A percentile compares a stretch with the other conserved stretches of the same genome.
Conservation (phyloP, 805 yeast species). For the Metahyphopichia silvanorum region DNA sequence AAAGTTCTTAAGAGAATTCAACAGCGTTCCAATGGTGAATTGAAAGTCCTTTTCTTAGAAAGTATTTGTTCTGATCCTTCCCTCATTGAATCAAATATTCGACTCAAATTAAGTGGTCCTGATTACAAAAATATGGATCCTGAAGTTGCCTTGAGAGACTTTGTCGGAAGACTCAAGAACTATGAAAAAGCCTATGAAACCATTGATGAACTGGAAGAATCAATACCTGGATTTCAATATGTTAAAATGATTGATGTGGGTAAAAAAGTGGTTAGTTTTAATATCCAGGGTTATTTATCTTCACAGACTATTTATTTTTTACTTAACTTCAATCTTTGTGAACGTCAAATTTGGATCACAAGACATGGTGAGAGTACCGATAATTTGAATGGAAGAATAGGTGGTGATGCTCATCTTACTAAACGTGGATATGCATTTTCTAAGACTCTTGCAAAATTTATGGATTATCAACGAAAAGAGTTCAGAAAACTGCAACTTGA, state of each 20-base stretch:
- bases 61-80: slow-evolving; percentile 79
- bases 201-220: slow-evolving; percentile 76
- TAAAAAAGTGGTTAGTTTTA: slow-evolving; percentile 86
- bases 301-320: slow-evolving; percentile 91
- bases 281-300: slow-evolving; percentile 81
- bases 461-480: slow-evolving; percentile 63
- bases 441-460: slow-evolving; percentile 68
- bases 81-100: slow-evolving; percentile 78
- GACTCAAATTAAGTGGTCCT: slow-evolving; percentile 87
- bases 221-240: slow-evolving; percentile 68
- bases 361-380: slow-evolving; percentile 93
- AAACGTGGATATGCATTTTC: slow-evolving; percentile 76
- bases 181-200: slow-evolving; percentile 91
- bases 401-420: slow-evolving; percentile 86
- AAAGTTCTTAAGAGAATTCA: slow-evolving; percentile 56
- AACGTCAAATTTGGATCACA: slow-evolving; percentile 91
- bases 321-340: slow-evolving; percentile 81
- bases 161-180: slow-evolving; percentile 73
- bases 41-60: slow-evolving; percentile 82
- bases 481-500: slow-evolving; percentile 64
- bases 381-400: slow-evolving; percentile 80
- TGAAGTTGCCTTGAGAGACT: slow-evolving; percentile 73
- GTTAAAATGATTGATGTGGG: slow-evolving; percentile 97
- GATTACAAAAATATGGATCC: slow-evolving; percentile 88
- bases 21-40: slow-evolving; percentile 52